Evolutionary conservation across 345 rosid genomes (phyloP).

Genomic region (Syzygium grande): DNA sequence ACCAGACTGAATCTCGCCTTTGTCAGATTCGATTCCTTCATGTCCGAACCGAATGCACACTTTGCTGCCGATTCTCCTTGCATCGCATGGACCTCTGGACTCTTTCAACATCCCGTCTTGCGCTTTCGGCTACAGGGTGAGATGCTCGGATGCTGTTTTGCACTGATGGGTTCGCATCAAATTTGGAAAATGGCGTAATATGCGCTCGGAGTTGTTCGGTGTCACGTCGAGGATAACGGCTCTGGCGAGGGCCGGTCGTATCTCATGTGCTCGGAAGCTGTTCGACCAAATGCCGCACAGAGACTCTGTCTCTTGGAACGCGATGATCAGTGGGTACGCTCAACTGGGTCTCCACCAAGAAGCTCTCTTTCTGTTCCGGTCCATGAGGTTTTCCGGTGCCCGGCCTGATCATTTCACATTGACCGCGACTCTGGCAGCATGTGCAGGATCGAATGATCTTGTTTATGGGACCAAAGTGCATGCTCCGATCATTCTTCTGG

Average conservation of each 20-base stretch:
- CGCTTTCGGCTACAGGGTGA: background rate
- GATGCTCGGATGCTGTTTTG: background rate
- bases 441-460: slow-evolving; percentile 31
- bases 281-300: slow-evolving; percentile 57
- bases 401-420: slow-evolving; percentile 57
- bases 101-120: rapidly evolving
- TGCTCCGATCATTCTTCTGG: slow-evolving; percentile 29
- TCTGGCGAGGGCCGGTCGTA: slow-evolving; percentile 31
- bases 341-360: slow-evolving; percentile 47
- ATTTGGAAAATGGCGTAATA: background rate
- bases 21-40: background rate
- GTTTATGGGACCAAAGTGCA: slow-evolving; percentile 41
- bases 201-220: slow-evolving; percentile 21
- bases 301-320: slow-evolving; percentile 66
- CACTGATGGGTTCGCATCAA: background rate
- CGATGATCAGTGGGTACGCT: slow-evolving; percentile 64
- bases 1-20: background rate
- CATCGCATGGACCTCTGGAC: background rate
- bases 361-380: slow-evolving; percentile 33
- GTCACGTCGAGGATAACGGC: slow-evolving; percentile 39
- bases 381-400: slow-evolving; percentile 25
- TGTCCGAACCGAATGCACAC: background rate
- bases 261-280: slow-evolving; percentile 46
- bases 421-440: slow-evolving; percentile 51
- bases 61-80: background rate